Evolutionary conservation across 805 yeast species (phyloP).

Genomic region (Myxozyma mucilagina): DNA sequence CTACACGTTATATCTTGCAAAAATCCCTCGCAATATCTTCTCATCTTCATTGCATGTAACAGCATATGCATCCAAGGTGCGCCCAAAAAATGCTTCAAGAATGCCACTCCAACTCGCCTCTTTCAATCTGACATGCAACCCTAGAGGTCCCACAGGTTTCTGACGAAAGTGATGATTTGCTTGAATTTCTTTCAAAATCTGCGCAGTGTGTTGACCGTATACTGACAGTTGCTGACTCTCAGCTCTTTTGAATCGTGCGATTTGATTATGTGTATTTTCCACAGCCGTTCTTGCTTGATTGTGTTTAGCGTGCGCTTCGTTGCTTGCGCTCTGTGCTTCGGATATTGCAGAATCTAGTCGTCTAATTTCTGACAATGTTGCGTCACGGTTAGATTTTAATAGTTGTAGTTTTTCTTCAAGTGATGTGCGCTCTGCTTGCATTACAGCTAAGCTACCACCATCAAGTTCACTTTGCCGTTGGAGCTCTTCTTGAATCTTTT

Average conservation of each 20-base stretch:
- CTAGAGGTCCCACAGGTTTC: slow-evolving; percentile 80
- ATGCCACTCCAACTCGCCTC: slow-evolving; percentile 59
- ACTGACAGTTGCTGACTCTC: slow-evolving; percentile 43
- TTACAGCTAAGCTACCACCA: not conserved
- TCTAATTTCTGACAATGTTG: not conserved
- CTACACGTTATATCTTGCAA: slow-evolving; percentile 39
- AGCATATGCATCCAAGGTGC: slow-evolving; percentile 60
- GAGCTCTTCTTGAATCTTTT: not conserved
- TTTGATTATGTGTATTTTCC: slow-evolving; percentile 12
- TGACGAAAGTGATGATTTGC: slow-evolving; percentile 46
- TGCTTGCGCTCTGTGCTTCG: slow-evolving; percentile 38
- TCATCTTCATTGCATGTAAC: slow-evolving; percentile 68
- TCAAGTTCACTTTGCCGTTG: slow-evolving; percentile 1
- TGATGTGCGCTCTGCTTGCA: slow-evolving; percentile 1
- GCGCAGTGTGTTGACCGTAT: slow-evolving; percentile 52
- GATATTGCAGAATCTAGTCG: slow-evolving; percentile 30
- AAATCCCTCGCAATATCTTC: slow-evolving; percentile 30
- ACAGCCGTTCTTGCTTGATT: slow-evolving; percentile 12
- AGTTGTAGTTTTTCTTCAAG: slow-evolving; percentile 3
- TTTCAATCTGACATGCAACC: slow-evolving; percentile 58
- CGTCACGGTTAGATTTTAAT: not conserved
- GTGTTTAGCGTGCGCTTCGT: not conserved
- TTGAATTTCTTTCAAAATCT: slow-evolving; percentile 47
- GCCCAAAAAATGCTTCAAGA: slow-evolving; percentile 56
- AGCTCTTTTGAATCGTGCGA: slow-evolving; percentile 15